Percentiles rank a stretch among this genome's conserved stretches.
These are phyloP conservation scores for Pythium myriotylum DNA, from an alignment of 352 stramenopile genomes.

Conservation along the genomic window DNA sequence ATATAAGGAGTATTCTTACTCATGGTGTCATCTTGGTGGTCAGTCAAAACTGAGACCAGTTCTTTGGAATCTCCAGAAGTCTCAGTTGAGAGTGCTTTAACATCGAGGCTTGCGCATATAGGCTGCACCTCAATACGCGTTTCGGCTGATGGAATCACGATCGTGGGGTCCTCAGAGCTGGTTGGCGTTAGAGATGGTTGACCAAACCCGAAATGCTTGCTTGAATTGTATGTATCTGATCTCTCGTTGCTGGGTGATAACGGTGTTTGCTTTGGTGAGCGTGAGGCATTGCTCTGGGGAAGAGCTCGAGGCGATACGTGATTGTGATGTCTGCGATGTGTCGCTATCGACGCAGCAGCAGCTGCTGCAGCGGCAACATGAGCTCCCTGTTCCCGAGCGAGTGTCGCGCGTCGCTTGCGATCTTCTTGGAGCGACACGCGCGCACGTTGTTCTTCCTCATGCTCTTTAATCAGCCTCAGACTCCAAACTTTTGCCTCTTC, in stretches of 20 bases:
- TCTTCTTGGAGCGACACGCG: conserved; percentile 17
- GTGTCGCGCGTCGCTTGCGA: conserved; percentile 10
- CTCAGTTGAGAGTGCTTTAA: not conserved
- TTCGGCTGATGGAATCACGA: conserved; percentile 13
- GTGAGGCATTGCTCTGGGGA: too few species aligned
- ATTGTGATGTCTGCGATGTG: too few species aligned
- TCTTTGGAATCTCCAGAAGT: too few species aligned
- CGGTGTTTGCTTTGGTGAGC: conserved; percentile 1
- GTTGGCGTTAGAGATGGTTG: not conserved
- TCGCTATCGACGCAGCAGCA: not conserved
- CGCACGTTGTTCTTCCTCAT: conserved; percentile 14
- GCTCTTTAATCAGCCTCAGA: conserved; percentile 14
- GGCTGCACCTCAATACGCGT: not conserved
- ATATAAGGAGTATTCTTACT: too few species aligned
- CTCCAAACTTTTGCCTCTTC: conserved; percentile 12
- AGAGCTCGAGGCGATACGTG: too few species aligned
- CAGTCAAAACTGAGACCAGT: too few species aligned
- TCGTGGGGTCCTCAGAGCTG: conserved; percentile 1
- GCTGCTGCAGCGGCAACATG: not conserved
- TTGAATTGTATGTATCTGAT: conserved; percentile 3
- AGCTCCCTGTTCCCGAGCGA: conserved; percentile 10
- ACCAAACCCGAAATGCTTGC: not conserved
- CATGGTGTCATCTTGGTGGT: too few species aligned
- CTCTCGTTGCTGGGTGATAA: conserved; percentile 5
- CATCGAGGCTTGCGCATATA: too few species aligned